These are phyloP conservation scores for Cryphonectria japonica DNA, from an alignment of 2,329 filamentous ascomycete genomes.

Conservation along the genomic window DNA sequence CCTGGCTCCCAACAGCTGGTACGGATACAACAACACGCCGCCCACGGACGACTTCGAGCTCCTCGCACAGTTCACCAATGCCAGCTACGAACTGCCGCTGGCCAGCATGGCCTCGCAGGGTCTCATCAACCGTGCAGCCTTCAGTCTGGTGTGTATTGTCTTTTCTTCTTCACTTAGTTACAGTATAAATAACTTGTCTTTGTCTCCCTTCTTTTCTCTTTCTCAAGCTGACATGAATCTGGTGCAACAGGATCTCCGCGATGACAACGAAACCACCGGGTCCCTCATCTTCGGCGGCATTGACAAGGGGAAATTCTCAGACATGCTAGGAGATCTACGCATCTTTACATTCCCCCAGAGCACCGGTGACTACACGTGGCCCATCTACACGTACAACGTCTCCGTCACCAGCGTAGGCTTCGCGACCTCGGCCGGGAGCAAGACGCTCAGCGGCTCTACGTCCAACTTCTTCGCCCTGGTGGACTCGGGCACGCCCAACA, in stretches of 20 bases:
- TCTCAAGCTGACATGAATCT: neutral
- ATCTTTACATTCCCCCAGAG: neutral
- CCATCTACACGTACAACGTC: neutral
- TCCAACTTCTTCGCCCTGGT: neutral
- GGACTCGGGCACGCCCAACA: neutral
- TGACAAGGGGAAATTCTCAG: slow-evolving; percentile 4
- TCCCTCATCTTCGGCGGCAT: slow-evolving; percentile 3
- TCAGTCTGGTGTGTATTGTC: neutral
- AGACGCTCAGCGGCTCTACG: neutral
- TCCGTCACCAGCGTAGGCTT: neutral
- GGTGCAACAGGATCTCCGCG: neutral
- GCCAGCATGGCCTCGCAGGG: slow-evolving; percentile 2
- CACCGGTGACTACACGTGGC: neutral
- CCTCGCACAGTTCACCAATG: neutral
- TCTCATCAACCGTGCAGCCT: neutral
- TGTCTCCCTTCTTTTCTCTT: neutral
- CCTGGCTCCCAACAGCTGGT: neutral
- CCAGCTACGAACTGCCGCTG: slow-evolving; percentile 1
- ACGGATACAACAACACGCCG: slow-evolving; percentile 3
- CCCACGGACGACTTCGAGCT: neutral
- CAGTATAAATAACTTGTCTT: neutral
- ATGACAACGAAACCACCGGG: neutral
- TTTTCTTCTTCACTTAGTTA: no score
- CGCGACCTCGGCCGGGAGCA: neutral
- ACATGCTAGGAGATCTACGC: neutral